Evolutionary conservation across 1,139 yeast species (phyloP), one percentile per base, ranked within the genome.

Genomic region (Tardiomyces digboiensis): DNA sequence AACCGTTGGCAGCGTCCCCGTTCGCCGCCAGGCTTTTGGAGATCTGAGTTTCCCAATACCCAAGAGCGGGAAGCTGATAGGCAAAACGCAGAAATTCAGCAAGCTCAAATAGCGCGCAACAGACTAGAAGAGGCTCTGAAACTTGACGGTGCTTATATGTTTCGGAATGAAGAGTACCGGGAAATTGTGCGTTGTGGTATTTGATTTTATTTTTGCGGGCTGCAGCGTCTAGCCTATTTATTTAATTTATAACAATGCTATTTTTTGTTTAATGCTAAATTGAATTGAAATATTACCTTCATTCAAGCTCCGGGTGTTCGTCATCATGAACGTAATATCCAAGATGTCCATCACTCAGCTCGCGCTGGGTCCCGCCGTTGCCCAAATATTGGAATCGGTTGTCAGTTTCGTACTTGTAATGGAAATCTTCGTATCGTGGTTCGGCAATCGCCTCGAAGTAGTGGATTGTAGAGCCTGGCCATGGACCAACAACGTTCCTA

Each of bases 21-120:
- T 14, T 52, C 65, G 1, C 66, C 66, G 7, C 61, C 62, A 3
- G 63, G 62, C 16, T 60, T 57, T 42, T 62, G 65, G 64, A 47
- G 58, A 13, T 46, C 60, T n/a, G 62, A 58, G 14, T 53, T 58
- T 49, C 64, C 61, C 1, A 47, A 44, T 14, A 59, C 66, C 6
- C 64, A 59, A 42, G 61, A 59, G 38, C 46, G 46, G 13, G 45
- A 41, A 18, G 51, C 52, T 39, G 60, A 59, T 19, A 48, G 51
- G 26, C 22, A n/a, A 19, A 37, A 18, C 16, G 13, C 41, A 36
- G 41, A 36, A 2, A 20, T n/a, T 2, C 20, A 18, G 23, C 40
- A 42, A 10, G 39, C 19, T 6, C 21, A 13, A 8, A 36, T 39
- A 8, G 45, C 41, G 7, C 13, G 13, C 7, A n/a, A 10, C 10